These are phyloP conservation scores for Tinospora cordifolia DNA, from an alignment of 164 flowering plant species.

Conservation along the genomic window DNA sequence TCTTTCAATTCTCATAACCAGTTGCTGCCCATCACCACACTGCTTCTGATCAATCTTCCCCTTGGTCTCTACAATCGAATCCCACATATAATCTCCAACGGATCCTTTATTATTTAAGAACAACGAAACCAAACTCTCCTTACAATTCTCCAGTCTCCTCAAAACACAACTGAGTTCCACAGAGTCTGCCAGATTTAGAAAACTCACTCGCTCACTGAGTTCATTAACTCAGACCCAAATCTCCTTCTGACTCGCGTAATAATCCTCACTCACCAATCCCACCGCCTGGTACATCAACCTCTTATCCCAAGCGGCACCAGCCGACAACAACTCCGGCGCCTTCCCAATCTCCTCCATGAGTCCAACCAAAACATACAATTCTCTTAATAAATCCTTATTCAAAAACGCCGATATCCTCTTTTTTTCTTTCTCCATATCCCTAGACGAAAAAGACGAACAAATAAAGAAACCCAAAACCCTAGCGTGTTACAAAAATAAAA, in stretches of 20 bases:
- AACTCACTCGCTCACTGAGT: slow-evolving; percentile 33
- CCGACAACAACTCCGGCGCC: slow-evolving; percentile 34
- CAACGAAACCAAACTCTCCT: slow-evolving; percentile 28
- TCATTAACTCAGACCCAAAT: slow-evolving; percentile 40
- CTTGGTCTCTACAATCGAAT: slow-evolving; percentile 31
- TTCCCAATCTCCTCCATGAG: slow-evolving; percentile 34
- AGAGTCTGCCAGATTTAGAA: slow-evolving; percentile 37
- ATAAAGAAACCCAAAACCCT: slow-evolving; percentile 45
- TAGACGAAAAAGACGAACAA: slow-evolving; percentile 19
- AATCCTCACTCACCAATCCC: slow-evolving; percentile 38
- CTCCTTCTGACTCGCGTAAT: slow-evolving; percentile 32
- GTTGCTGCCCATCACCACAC: slow-evolving; percentile 11
- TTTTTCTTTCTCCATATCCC: slow-evolving; percentile 11
- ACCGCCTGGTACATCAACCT: slow-evolving; percentile 36
- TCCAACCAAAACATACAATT: slow-evolving; percentile 36
- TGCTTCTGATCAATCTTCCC: slow-evolving; percentile 20
- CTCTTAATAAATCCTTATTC: slow-evolving; percentile 33
- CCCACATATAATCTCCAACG: slow-evolving; percentile 38
- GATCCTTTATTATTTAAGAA: slow-evolving; percentile 25
- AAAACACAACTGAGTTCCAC: slow-evolving; percentile 31
- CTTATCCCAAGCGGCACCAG: slow-evolving; percentile 20
- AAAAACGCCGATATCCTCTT: slow-evolving; percentile 28
- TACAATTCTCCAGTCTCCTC: slow-evolving; percentile 45
- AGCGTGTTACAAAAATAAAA: too few species aligned
- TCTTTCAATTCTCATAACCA: slow-evolving; percentile 11